These are phyloP conservation scores for Circinella minor DNA, from an alignment of 371 early-diverging fungal genomes.

Conservation along the genomic window DNA sequence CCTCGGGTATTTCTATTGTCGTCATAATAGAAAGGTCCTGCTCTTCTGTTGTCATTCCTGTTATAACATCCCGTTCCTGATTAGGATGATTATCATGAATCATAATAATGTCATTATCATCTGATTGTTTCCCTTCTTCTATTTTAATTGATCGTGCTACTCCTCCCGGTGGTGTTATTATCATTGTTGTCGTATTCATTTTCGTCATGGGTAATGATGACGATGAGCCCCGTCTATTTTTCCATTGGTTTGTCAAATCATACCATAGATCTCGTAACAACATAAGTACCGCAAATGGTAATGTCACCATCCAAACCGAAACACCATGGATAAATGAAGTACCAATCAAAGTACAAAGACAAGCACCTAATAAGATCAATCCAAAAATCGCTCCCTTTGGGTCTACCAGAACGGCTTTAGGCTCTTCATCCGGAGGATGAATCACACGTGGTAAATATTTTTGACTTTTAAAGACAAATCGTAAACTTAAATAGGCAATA, in stretches of 20 bases:
- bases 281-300: slow-evolving; percentile 66
- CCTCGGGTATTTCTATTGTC: neutral
- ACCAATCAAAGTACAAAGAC: slow-evolving; percentile 62
- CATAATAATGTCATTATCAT: too few species aligned
- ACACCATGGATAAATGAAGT: slow-evolving; percentile 65
- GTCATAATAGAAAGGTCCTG: neutral
- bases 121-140: too few species aligned
- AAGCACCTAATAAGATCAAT: slow-evolving; percentile 46
- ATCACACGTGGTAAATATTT: slow-evolving; percentile 54
- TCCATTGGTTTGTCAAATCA: slow-evolving; percentile 30
- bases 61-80: neutral
- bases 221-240: neutral
- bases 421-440: slow-evolving; percentile 51
- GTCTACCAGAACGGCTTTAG: slow-evolving; percentile 58
- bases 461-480: slow-evolving; percentile 48
- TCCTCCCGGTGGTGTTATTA: neutral
- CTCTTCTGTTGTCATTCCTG: neutral
- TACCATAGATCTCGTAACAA: slow-evolving; percentile 52
- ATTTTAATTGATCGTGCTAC: neutral
- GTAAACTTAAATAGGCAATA: slow-evolving; percentile 57
- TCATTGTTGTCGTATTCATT: neutral
- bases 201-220: neutral
- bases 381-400: slow-evolving; percentile 66
- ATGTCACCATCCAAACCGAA: slow-evolving; percentile 72
- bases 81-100: too few species aligned